Evolutionary conservation across 139 green algal genomes (phyloP), one percentile per base, ranked within the genome.

Genomic region (Chlamydomonas asymmetrica): DNA sequence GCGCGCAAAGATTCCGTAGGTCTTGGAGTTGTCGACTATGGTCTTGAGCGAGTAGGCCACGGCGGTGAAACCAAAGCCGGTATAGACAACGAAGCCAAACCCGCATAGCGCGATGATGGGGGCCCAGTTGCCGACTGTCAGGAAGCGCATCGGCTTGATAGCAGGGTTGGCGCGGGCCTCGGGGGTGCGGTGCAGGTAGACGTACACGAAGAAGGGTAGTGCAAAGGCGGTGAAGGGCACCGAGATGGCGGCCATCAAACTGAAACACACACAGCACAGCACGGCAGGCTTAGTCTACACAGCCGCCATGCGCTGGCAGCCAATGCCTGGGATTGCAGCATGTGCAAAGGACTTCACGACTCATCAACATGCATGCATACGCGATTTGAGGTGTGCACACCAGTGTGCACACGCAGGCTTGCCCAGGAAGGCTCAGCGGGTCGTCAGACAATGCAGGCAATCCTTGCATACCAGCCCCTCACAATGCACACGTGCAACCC

Each of bases 151-250:
- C 6, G 73, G 73, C 29, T 63, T 63, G 10, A 66, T n/a, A 2
- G 61, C 54, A 9, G 73, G 23, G 54, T 56, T 52, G 20, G 60
- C 37, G 4, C 73, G 37, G 9, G 32, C 31, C 37, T 71, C 63
- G 25, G 43, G 63, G 16, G 49, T 74, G 22, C 69, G 63, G 76
- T 78, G 74, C 6, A 76, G 20, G 16, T 39, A 41, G 62, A 71
- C 56, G 69, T 56, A 82, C 39, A 48, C 50, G 18, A 74, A 29
- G 59, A 23, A 40, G 32, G 76, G 76, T 0, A 82, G 49, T 1
- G 72, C 62, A 52, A 82, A 82, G 39, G 69, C 69, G 22, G 64
- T 80, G 48, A 71, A 73, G 38, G 74, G 74, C 3, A 69, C 74
- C 27, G 52, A 63, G 50, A 80, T 74, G 38, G 74, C 23, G 20